These are phyloP conservation scores for Dioscorea dumetorum DNA, from an alignment of 106 monocot genomes.

Conservation along the genomic window DNA sequence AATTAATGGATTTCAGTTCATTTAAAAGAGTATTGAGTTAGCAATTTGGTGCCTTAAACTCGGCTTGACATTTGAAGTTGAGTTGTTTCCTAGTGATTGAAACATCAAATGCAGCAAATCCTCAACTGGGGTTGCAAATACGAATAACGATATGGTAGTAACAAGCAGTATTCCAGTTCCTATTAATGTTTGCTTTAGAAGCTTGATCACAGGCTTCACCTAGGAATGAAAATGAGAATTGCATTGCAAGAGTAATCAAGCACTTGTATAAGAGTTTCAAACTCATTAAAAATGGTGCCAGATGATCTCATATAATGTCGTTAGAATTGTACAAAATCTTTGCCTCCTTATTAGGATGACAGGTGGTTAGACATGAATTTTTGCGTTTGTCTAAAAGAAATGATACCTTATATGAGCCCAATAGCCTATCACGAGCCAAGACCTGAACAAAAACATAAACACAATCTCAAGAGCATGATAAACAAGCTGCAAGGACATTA, in stretches of 20 bases:
- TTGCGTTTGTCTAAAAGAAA: not conserved
- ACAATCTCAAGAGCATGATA: not conserved
- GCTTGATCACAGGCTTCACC: conserved; percentile 72
- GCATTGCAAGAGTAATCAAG: no score
- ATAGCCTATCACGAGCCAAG: conserved; percentile 80
- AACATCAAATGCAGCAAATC: conserved; percentile 26
- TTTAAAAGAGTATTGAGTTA: not conserved
- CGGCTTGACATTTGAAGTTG: conserved; percentile 27
- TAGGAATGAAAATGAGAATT: conserved; percentile 2
- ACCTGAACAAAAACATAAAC: conserved; percentile 31
- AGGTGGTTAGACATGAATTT: not conserved
- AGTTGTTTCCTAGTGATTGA: conserved; percentile 8
- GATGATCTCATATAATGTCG: no score
- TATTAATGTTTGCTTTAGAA: conserved; percentile 54
- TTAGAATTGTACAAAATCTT: no score
- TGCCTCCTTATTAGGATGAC: not conserved
- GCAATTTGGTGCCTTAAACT: conserved; percentile 30
- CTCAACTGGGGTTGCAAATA: conserved; percentile 49
- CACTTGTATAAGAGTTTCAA: no score
- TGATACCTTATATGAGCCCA: conserved; percentile 85
- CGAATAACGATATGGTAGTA: conserved; percentile 33
- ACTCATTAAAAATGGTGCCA: no score
- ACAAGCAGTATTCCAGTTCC: conserved; percentile 60
- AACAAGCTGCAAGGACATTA: no score
- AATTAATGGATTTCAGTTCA: not conserved